Percentiles rank a stretch among this genome's conserved stretches.
These are phyloP conservation scores for Pelargonium australe DNA, from an alignment of 441 rosid genomes.

Conservation along the genomic window DNA sequence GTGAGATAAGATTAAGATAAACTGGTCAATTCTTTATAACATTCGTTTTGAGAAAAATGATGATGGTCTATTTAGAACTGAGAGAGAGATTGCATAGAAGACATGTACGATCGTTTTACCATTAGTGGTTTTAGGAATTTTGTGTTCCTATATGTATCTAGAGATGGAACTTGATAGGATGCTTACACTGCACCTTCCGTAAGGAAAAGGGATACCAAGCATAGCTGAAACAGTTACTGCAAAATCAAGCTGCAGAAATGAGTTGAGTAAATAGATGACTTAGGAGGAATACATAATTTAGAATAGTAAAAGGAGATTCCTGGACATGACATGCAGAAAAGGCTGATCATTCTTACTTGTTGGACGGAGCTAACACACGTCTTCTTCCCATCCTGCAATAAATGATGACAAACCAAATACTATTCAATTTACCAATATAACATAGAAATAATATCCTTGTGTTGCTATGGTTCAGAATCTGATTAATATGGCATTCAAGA, in stretches of 20 bases:
- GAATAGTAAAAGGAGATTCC: conserved; percentile 19
- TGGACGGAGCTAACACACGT: conserved; percentile 60
- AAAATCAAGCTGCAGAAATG: conserved; percentile 76
- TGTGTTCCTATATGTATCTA: conserved; percentile 3
- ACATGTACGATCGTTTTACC: conserved; percentile 2
- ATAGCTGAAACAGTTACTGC: conserved; percentile 81
- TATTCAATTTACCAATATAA: not conserved
- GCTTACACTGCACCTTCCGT: conserved; percentile 98
- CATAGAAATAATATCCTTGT: conserved; percentile 4
- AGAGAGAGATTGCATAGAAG: not conserved
- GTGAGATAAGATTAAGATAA: conserved; percentile 1
- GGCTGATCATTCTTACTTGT: conserved; percentile 49
- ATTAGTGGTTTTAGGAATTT: not conserved
- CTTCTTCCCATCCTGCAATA: conserved; percentile 52
- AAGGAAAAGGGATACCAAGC: conserved; percentile 88
- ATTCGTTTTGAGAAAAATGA: conserved; percentile 1
- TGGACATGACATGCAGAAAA: not conserved
- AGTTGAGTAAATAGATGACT: conserved; percentile 17
- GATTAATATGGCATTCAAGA: not conserved
- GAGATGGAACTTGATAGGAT: conserved; percentile 29
- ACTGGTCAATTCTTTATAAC: conserved; percentile 2
- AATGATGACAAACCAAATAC: conserved; percentile 9
- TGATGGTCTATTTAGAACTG: not conserved
- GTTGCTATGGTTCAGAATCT: not conserved
- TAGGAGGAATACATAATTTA: conserved; percentile 10